Base-by-base conservation (phyloP, 2,329 filamentous ascomycete genomes). In the Botrytis fragariae region DNA sequence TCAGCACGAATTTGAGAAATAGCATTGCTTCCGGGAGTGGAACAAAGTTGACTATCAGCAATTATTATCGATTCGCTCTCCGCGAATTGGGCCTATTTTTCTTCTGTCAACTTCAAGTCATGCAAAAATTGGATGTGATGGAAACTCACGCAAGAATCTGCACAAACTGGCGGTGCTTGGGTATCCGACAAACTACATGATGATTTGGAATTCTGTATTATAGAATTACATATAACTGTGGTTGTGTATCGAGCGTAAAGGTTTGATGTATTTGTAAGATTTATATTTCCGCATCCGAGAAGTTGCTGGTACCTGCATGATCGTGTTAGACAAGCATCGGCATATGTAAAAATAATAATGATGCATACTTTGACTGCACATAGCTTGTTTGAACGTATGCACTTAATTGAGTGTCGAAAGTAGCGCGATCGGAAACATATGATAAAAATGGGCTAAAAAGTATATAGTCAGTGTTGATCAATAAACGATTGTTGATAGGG, bases 231-330 rank as follows among this genome's bases (percentile, higher is more conserved):
- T 76, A 99, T 88, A 76, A 97, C 91, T 75, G 93, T 96, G 64
- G 90, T 96, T 8, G 95, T 97, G 83, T 95, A 99, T 78, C 96
- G 92, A 67, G 96, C 95, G 83, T 99, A 99, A 79, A 95, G 89
- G 79, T 92, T 88, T 77, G 89, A 91, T 6, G 94, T 91, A 81
- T 97, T 93, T 72, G 89, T 89, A 73, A 95, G 87, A 79, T 96
- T 89, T 79, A 98, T 86, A 75, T 88, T 88, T 65, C 88, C 86
- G 82, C 96, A 99, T 72, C 95, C 95, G 76, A 99, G 88, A 65
- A 94, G 85, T 71, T 88, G 86, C 81, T 93, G 87, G 83, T 95
- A 99, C 85, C 95, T 98, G 79, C 71, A 75, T 75, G 78, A 42
- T 73, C 69, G 65, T 59, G 72, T 76, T 80, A 84, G 83, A 77